These are phyloP conservation scores for Talaromyces wortmannii DNA, from an alignment of 495 filamentous ascomycete species.

Conservation along the genomic window DNA sequence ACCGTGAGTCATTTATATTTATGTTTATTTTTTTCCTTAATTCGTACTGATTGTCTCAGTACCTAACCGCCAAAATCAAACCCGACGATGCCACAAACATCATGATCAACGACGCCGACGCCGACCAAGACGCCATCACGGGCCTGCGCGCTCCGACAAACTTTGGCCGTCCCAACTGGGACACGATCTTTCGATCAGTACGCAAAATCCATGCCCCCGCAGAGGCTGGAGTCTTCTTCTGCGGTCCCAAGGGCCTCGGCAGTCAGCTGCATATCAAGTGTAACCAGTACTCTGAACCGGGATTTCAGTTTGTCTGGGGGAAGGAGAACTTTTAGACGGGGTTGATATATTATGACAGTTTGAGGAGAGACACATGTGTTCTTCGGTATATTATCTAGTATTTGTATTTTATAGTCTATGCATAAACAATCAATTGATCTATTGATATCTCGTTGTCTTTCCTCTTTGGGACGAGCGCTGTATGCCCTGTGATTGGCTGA, in stretches of 20 bases:
- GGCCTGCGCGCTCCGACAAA: slow-evolving; percentile 69
- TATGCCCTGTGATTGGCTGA: neutral
- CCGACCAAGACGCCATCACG: slow-evolving; percentile 70
- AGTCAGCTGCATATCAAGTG: slow-evolving; percentile 65
- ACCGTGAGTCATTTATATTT: slow-evolving; percentile 23
- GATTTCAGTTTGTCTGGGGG: slow-evolving; percentile 63
- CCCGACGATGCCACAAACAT: slow-evolving; percentile 73
- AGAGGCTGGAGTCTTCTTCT: slow-evolving; percentile 79
- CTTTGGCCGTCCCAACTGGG: slow-evolving; percentile 75
- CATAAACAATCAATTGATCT: neutral
- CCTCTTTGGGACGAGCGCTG: too few relatives aligned
- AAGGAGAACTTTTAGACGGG: slow-evolving; percentile 68
- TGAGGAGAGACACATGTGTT: neutral
- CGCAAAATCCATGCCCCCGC: slow-evolving; percentile 61
- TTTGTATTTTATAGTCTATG: neutral
- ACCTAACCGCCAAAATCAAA: slow-evolving; percentile 73
- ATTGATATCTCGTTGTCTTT: too few relatives aligned
- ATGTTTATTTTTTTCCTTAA: neutral
- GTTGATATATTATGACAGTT: neutral
- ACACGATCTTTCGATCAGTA: slow-evolving; percentile 71
- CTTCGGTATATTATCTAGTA: neutral
- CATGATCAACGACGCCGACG: slow-evolving; percentile 79
- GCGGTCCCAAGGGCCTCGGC: slow-evolving; percentile 65
- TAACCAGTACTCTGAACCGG: slow-evolving; percentile 71
- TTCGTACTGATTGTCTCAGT: slow-evolving; percentile 21